Evolutionary conservation across 805 yeast genomes (phyloP).

Genomic region (Wickerhamomyces bovis): DNA sequence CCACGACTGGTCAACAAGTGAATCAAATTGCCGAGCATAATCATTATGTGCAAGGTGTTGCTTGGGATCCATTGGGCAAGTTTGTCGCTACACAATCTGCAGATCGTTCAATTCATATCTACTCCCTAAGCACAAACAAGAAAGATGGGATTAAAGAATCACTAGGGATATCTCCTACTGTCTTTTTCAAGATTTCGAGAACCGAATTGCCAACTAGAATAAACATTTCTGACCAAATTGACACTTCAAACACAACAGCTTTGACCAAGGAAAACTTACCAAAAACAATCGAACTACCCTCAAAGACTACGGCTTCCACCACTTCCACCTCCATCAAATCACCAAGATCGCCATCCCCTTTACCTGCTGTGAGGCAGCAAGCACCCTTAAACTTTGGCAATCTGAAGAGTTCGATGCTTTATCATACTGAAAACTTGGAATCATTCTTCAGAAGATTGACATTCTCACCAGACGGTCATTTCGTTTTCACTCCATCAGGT

Average conservation of each 20-base stretch:
- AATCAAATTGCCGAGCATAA: slow-evolving; percentile 63
- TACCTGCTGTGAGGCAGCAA: slow-evolving; percentile 39
- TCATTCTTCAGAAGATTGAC: slow-evolving; percentile 84
- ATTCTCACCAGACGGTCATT: slow-evolving; percentile 86
- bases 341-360: slow-evolving; percentile 24
- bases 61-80: slow-evolving; percentile 87
- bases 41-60: slow-evolving; percentile 92
- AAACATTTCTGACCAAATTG: neutral
- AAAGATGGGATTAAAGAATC: slow-evolving; percentile 10
- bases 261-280: neutral
- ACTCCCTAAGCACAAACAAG: slow-evolving; percentile 32
- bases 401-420: slow-evolving; percentile 40
- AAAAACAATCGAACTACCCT: neutral
- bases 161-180: slow-evolving; percentile 33
- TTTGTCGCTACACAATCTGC: slow-evolving; percentile 84
- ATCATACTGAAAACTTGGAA: slow-evolving; percentile 82
- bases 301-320: slow-evolving; percentile 20
- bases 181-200: slow-evolving; percentile 43
- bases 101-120: slow-evolving; percentile 77
- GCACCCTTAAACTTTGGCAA: slow-evolving; percentile 16
- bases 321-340: slow-evolving; percentile 28
- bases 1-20: slow-evolving; percentile 49
- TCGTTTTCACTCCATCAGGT: slow-evolving; percentile 78
- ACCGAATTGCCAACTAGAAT: slow-evolving; percentile 47
- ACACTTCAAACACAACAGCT: neutral